Base-by-base conservation (phyloP, 2,329 filamentous ascomycete genomes). In the Ophiostoma piceae region DNA sequence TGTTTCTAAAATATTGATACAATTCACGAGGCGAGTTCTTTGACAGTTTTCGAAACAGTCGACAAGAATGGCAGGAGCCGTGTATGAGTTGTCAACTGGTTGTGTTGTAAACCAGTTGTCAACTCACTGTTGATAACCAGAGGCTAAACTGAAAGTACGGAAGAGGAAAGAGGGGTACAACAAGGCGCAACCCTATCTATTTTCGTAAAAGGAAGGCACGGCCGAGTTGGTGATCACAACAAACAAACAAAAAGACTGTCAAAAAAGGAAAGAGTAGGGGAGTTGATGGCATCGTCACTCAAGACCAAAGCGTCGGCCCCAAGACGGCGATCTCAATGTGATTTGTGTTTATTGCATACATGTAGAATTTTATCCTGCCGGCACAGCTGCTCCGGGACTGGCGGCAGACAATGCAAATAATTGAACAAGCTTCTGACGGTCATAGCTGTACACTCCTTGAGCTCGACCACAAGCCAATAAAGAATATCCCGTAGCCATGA, bases 301-400 rank as follows among this genome's bases (percentile, higher is more conserved):
- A 47, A 47, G 51, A 57, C 7, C n/a, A 26, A 57, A 57, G 9
- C n/a, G 51, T 8, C 51, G 5, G 51, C 9, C n/a, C 51, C 51
- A 22, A 26, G 51, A 3, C 22, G 22, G 9, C 51, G 51, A 57
- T 57, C 51, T 57, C 22, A 57, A 57, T 57, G 51, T 57, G 51
- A 26, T 57, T 57, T 26, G 22, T 57, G 51, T 57, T 57, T 26
- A 57, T 57, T 26, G 51, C 51, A 57, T 22, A 57, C n/a, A 57
- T 57, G 22, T 57, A 57, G 14, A 51, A 26, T 57, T 22, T 12
- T 3, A 26, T 57, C 51, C 51, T 57, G 8, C 51, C 51, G 51
- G 51, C 22, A 22, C 51, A 57, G 51, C 51, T 57, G 22, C 51
- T 57, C 22, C 9, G 51, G 22, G 51, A 9, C n/a, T 26, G 51